Evolutionary conservation across 2,329 filamentous ascomycete species (phyloP), one percentile per base, ranked within the genome.

Genomic region (Talaromyces sp.): DNA sequence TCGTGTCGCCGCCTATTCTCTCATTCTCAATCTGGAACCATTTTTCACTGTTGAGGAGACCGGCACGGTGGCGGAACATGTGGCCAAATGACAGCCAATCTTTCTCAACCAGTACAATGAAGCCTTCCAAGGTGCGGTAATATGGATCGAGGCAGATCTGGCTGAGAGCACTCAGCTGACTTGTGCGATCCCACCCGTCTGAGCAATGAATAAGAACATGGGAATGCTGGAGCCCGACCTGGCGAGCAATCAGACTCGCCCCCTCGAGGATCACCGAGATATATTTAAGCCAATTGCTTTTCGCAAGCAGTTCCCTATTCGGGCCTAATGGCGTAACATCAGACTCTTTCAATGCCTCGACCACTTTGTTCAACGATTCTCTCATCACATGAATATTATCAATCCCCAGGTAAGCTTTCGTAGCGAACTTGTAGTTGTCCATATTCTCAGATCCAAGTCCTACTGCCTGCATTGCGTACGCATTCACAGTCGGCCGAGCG

Each of bases 361-460:
- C 84, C 22, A 99, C 90, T 70, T 90, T 94, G 70, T 90, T 89
- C 39, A 99, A 83, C 1, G 94, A 98, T 67, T 90, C 90, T 65
- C 95, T 87, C 95, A 99, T 99, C 68, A 97, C 93, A 74, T 99
- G 95, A 67, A 99, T 98, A 75, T 99, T 99, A 76, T 96, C 94
- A 73, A 99, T 99, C 68, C 92, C 95, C 64, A 99, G 85, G 74
- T 96, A 99, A 35, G 90, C 90, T 78, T 97, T 97, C 66, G 89
- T 90, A 17, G 93, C 92, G 72, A 93, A 94, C 67, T 90, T 92
- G 80, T 99, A 99, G 78, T 97, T 90, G 69, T 97, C 92, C 91
- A 98, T 97, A 73, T 97, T 97, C 78, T 99, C 95, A 0, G 94
- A 97, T 2, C 95, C 95, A 75, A 93, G 88, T 7, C 95, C 95